Percentiles rank a stretch among this genome's conserved stretches.
Conservation (phyloP, 371 early-diverging fungal species). For the Mucor lusitanicus region DNA sequence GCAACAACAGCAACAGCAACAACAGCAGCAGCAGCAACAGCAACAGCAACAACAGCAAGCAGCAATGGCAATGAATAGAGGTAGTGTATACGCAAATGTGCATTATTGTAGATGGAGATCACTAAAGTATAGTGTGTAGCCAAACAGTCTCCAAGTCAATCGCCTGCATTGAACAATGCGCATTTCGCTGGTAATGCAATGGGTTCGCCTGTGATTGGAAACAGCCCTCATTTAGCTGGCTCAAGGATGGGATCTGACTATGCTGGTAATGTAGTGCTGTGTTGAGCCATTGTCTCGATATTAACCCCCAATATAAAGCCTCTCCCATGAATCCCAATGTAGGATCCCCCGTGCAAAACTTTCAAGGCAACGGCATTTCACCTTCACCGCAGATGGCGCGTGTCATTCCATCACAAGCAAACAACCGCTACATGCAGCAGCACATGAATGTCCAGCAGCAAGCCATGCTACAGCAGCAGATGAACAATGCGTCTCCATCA, state of each 20-base stretch:
- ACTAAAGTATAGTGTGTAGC: conserved; percentile 13
- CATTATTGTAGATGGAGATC: neutral
- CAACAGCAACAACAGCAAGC: conserved; percentile 13
- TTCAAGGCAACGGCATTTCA: conserved; percentile 26
- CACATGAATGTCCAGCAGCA: conserved; percentile 25
- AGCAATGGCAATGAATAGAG: conserved; percentile 37
- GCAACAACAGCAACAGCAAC: conserved; percentile 38
- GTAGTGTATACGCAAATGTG: conserved; percentile 1
- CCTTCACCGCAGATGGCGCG: conserved; percentile 39
- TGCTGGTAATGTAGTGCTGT: conserved; percentile 23
- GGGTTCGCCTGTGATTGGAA: conserved; percentile 35
- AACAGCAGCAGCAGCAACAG: conserved; percentile 29
- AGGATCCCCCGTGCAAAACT: conserved; percentile 34
- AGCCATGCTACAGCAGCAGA: conserved; percentile 11
- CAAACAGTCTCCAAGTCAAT: conserved; percentile 49
- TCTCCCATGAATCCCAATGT: conserved; percentile 34
- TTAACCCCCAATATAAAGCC: conserved; percentile 10
- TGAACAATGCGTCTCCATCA: conserved; percentile 22
- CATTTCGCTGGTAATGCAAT: conserved; percentile 26
- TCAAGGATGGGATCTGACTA: conserved; percentile 33
- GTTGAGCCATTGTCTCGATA: no score
- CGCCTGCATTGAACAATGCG: conserved; percentile 40
- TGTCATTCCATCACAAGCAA: conserved; percentile 44
- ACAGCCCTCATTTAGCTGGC: conserved; percentile 37
- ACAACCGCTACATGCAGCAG: conserved; percentile 41